Evolutionary conservation across 164 flowering plant genomes (phyloP).

Genomic region (grape (Vitis vinifera)): ASM3070453v1 NC_081811.1:1151501-1152000

Average conservation of each 20-base stretch:
- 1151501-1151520: constrained; percentile 8
- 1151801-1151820: constrained; percentile 10
- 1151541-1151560: constrained; percentile 31
- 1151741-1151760: constrained; percentile 17
- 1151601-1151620: constrained; percentile 4
- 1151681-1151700: constrained; percentile 14
- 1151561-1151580: constrained; percentile 29
- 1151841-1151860: constrained; percentile 22
- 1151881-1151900: not conserved
- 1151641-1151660: constrained; percentile 33
- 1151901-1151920: not conserved
- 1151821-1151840: not conserved
- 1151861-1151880: constrained; percentile 17
- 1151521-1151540: constrained; percentile 27
- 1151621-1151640: constrained; percentile 19
- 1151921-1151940: not conserved
- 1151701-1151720: not conserved
- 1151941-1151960: not conserved
- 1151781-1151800: constrained; percentile 29
- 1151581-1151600: constrained; percentile 12
- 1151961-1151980: too few relatives aligned
- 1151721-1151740: constrained; percentile 1
- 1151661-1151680: constrained; percentile 31
- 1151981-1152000: too few relatives aligned
- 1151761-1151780: constrained; percentile 32